Percentiles rank a stretch among this genome's conserved stretches.
phyloP scores from a whole-genome alignment of 1,284 basidiomycete genomes.

The Pyrrhoderma lamaoense region DNA sequence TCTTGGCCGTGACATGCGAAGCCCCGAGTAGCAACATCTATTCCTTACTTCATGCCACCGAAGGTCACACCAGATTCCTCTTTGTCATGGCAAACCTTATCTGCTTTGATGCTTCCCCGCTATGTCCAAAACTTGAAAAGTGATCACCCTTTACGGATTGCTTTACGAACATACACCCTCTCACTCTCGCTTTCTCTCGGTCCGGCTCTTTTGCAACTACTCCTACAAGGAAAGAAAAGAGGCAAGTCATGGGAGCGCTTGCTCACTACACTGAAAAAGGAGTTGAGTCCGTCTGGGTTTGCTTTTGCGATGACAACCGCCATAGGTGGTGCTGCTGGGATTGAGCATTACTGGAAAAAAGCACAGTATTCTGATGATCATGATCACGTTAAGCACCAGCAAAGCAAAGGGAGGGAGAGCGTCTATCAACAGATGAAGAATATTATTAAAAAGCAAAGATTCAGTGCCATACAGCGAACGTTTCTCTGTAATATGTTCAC shows the following conservation, averaged over 20 bases:
- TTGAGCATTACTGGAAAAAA: conserved; percentile 40
- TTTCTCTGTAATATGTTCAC: conserved; percentile 53
- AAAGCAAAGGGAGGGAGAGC: background rate
- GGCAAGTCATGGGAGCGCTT: conserved; percentile 28
- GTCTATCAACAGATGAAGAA: too few species aligned
- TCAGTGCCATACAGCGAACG: conserved; percentile 34
- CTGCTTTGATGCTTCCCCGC: background rate
- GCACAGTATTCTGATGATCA: background rate
- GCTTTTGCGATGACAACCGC: conserved; percentile 58
- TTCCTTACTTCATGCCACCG: too few species aligned
- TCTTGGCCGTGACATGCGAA: too few species aligned
- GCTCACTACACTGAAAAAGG: conserved; percentile 40
- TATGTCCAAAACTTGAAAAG: conserved; percentile 14
- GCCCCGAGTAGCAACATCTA: too few species aligned
- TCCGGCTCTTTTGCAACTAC: conserved; percentile 50
- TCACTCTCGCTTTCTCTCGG: conserved; percentile 57
- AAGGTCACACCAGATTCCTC: too few species aligned
- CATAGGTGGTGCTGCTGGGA: conserved; percentile 51
- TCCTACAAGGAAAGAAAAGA: conserved; percentile 28
- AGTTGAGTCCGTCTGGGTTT: conserved; percentile 55
- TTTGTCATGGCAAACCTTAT: too few species aligned
- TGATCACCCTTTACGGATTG: conserved; percentile 51
- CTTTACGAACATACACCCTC: conserved; percentile 60
- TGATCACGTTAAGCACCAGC: background rate
- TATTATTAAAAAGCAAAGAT: background rate